Evolutionary conservation across 2,329 filamentous ascomycete species (phyloP).

Genomic region (Cytospora schulzeri): DNA sequence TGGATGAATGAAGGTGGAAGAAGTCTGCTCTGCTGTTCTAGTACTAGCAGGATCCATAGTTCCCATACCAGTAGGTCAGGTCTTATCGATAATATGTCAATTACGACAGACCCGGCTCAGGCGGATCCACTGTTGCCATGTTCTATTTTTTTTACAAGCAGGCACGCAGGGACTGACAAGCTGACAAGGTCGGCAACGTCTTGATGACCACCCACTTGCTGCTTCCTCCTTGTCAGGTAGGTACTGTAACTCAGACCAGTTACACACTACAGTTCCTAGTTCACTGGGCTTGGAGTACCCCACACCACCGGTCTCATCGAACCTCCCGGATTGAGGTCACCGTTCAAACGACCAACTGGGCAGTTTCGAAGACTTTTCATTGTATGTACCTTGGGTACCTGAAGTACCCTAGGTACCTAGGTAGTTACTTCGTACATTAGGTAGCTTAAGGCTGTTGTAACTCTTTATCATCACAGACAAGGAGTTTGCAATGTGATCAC

Average conservation of each 20-base stretch:
- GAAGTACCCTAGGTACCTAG: too few species aligned
- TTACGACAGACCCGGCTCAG: slow-evolving; percentile 1
- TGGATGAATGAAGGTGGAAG: not conserved
- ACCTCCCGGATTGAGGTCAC: not conserved
- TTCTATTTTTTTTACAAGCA: not conserved
- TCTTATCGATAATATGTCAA: slow-evolving; percentile 17
- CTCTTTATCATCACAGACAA: not conserved
- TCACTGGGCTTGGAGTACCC: not conserved
- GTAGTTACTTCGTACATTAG: too few species aligned
- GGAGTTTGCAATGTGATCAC: not conserved
- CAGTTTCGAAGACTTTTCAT: not conserved
- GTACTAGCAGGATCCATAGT: not conserved
- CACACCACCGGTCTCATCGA: not conserved
- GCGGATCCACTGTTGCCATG: not conserved
- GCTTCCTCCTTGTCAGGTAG: not conserved
- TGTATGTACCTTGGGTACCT: too few species aligned
- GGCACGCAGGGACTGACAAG: not conserved
- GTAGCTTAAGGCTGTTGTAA: too few species aligned
- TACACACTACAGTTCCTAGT: not conserved
- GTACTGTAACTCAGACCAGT: not conserved
- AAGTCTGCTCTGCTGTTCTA: not conserved
- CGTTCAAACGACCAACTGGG: not conserved
- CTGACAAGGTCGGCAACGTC: not conserved
- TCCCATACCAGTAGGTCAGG: not conserved
- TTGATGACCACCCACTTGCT: not conserved